Evolutionary conservation across 371 early-diverging fungal species (phyloP).

Genomic region (Lichtheimia ornata): DNA sequence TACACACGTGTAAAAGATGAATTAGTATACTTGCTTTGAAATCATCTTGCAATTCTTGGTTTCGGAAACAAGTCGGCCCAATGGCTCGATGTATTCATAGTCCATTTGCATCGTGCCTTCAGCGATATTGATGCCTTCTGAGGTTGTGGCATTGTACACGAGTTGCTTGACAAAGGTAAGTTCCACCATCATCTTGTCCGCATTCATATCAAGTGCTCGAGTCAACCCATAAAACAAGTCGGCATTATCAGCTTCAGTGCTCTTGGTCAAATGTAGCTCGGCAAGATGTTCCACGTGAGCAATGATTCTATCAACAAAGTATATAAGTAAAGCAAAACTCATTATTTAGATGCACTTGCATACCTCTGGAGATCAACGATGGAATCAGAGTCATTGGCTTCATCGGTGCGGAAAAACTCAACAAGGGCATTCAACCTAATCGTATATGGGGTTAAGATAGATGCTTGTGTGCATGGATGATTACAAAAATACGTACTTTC

Average conservation of each 20-base stretch:
- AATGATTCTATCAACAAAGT: slow-evolving; percentile 37
- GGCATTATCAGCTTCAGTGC: slow-evolving; percentile 28
- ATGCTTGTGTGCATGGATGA: not conserved
- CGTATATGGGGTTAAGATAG: not conserved
- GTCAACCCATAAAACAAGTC: slow-evolving; percentile 59
- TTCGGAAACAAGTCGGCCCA: slow-evolving; percentile 54
- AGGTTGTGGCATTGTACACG: slow-evolving; percentile 25
- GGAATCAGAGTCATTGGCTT: slow-evolving; percentile 62
- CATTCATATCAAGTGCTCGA: slow-evolving; percentile 62
- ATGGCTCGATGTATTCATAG: slow-evolving; percentile 60
- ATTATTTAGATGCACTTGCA: not conserved
- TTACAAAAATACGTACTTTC: slow-evolving; percentile 34
- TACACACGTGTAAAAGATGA: not conserved
- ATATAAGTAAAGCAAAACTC: too few species aligned
- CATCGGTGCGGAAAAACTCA: slow-evolving; percentile 73
- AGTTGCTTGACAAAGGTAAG: slow-evolving; percentile 51
- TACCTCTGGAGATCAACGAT: slow-evolving; percentile 59
- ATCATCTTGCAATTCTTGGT: slow-evolving; percentile 65
- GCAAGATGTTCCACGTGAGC: slow-evolving; percentile 69
- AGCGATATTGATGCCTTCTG: slow-evolving; percentile 31
- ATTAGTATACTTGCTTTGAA: slow-evolving; percentile 39
- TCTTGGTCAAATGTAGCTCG: slow-evolving; percentile 56
- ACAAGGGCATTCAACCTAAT: slow-evolving; percentile 64
- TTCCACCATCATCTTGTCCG: slow-evolving; percentile 68
- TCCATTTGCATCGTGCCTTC: slow-evolving; percentile 57